Evolutionary conservation across 805 yeast genomes (phyloP), one percentile per base, ranked within the genome.

Genomic region (Kregervanrija delftensis): DNA sequence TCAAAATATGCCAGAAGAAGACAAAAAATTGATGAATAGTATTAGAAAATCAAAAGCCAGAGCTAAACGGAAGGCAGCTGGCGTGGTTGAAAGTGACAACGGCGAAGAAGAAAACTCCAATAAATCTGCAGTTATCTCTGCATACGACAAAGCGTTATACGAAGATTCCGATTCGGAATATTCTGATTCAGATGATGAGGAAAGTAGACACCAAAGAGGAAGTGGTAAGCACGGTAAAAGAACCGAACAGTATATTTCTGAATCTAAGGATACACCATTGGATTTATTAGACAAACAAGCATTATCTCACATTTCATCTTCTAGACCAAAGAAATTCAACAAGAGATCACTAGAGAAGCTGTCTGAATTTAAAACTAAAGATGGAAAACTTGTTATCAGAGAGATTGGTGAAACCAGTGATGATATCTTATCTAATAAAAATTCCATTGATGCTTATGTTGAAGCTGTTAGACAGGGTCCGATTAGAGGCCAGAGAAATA

Each of bases 401-500:
- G 88, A 81, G 42, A 64, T 64, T 33, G 69, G 64, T 12, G 66
- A 61, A 9, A 73, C 72, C 37, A 83, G 78, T 56, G 77, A 74
- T 45, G 60, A 74, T 47, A 66, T 71, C 35, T 67, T 74, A 4
- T 34, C 51, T 17, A 66, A 67, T 17, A 64, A 66, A 28, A 67
- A 69, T 39, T 95, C 96, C 13, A 77, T 91, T 52, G 86, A 86
- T 59, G 98, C 97, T 0, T 93, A 93, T 62, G 77, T 89, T 52
- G 96, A 89, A 50, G 99, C 99, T 6, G 88, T 93, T 17, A 83
- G 79, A 63, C 86, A 84, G 55, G 97, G 93, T 17, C 98, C 98
- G 30, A 80, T 89, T 3, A 83, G 96, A 65, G 96, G 97, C 47
- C 96, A 87, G 71, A 80, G 79, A 69, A 90, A 90, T 65, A 88